phyloP scores from a whole-genome alignment of 1,139 yeast species.

The Geotrichum histeridarum region DNA sequence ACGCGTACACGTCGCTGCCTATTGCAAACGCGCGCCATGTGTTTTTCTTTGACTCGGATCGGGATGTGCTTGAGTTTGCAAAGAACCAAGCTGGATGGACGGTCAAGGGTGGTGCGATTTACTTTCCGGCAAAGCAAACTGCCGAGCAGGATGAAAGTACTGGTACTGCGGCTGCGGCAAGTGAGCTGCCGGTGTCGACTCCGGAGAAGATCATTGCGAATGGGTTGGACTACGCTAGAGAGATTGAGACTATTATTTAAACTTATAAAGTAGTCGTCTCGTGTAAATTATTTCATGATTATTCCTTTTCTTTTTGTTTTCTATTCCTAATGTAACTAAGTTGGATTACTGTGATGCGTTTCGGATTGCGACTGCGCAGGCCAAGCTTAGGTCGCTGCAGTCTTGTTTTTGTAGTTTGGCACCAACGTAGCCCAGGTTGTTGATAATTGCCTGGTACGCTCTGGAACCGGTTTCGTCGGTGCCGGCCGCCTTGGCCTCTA shows the following conservation, averaged over 20 bases:
- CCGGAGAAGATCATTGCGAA: constrained; percentile 51
- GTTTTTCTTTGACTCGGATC: constrained; percentile 67
- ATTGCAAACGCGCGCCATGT: constrained; percentile 76
- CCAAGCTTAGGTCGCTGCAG: constrained; percentile 1
- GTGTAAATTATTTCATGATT: constrained; percentile 2
- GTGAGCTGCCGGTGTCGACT: constrained; percentile 30
- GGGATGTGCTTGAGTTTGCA: constrained; percentile 58
- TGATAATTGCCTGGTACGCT: constrained; percentile 13
- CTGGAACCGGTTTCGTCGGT: neutral
- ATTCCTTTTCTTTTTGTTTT: neutral
- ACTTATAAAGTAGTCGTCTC: neutral
- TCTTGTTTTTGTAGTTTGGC: constrained; percentile 8
- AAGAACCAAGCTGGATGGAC: constrained; percentile 58
- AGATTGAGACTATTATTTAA: constrained; percentile 78
- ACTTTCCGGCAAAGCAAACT: constrained; percentile 43
- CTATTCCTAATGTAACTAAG: too few species aligned
- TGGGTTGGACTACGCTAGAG: constrained; percentile 73
- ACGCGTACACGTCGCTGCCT: constrained; percentile 71
- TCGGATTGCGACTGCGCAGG: constrained; percentile 13
- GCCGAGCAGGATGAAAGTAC: constrained; percentile 11
- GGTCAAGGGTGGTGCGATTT: constrained; percentile 49
- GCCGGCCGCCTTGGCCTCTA: neutral
- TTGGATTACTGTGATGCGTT: constrained; percentile 15
- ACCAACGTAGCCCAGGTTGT: constrained; percentile 18
- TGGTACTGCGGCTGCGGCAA: constrained; percentile 18